These are phyloP conservation scores for Mangifera indica DNA, from an alignment of 345 rosid species.

Conservation along the genomic window DNA sequence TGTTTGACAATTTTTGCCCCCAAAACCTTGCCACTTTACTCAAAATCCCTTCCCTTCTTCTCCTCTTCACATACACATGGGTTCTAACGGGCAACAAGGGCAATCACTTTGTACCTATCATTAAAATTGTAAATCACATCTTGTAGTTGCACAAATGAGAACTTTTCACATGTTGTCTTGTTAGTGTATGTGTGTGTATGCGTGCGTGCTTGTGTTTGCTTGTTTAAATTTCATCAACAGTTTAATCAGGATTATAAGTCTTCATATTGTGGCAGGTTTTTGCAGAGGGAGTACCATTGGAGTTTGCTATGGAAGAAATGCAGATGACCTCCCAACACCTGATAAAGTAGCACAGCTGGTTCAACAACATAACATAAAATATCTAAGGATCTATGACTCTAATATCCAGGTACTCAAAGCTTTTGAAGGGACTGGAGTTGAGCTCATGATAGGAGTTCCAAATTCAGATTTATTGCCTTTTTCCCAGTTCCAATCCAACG, in stretches of 20 bases:
- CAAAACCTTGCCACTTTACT: no score
- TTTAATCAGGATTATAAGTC: background rate
- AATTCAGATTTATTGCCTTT: constrained; percentile 76
- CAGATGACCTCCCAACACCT: constrained; percentile 92
- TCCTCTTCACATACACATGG: no score
- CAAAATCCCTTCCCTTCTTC: no score
- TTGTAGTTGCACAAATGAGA: background rate
- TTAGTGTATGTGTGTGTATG: background rate
- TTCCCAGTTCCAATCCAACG: constrained; percentile 82
- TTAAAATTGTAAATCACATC: no score
- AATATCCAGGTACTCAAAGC: constrained; percentile 87
- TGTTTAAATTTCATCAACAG: background rate
- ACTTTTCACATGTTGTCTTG: background rate
- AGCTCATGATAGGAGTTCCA: constrained; percentile 83
- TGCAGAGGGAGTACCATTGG: constrained; percentile 72
- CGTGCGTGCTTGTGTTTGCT: background rate
- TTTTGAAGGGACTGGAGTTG: constrained; percentile 75
- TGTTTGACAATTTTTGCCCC: no score
- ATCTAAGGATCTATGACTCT: constrained; percentile 78
- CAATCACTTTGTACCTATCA: no score
- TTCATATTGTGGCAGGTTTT: constrained; percentile 31
- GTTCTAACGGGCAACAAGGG: no score
- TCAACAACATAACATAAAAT: constrained; percentile 66
- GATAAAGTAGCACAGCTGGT: constrained; percentile 65
- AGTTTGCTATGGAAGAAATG: constrained; percentile 92